Percentiles rank a stretch among this genome's conserved stretches.
Conservation (phyloP, 345 rosid genomes). For the Turritis glabra region DNA sequence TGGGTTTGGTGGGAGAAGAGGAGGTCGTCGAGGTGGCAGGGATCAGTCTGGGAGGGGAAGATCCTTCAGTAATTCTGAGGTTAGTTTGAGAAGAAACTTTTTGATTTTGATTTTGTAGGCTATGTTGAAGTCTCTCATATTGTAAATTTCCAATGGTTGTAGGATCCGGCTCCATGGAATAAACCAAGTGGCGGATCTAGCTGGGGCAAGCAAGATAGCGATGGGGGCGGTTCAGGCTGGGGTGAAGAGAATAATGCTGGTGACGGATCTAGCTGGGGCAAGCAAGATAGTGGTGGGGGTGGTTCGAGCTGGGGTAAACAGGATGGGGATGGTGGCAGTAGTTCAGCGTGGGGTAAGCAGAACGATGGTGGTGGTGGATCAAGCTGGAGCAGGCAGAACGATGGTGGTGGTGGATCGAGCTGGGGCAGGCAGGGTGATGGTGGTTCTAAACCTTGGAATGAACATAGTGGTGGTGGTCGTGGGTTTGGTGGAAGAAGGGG, state of each 20-base stretch:
- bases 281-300: background rate
- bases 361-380: slow-evolving; percentile 37
- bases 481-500: slow-evolving; percentile 40
- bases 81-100: slow-evolving; percentile 6
- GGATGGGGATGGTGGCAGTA: slow-evolving; percentile 17
- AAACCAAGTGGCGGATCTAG: slow-evolving; percentile 33
- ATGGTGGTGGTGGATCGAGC: slow-evolving; percentile 20
- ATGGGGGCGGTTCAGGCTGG: slow-evolving; percentile 25
- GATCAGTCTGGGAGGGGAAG: slow-evolving; percentile 44
- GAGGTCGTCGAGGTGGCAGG: slow-evolving; percentile 41
- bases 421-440: slow-evolving; percentile 29
- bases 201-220: background rate
- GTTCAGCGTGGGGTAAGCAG: slow-evolving; percentile 38
- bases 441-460: slow-evolving; percentile 19
- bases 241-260: slow-evolving; percentile 14
- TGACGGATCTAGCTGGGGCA: background rate
- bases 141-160: slow-evolving; percentile 14
- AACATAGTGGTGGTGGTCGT: slow-evolving; percentile 41
- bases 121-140: slow-evolving; percentile 6
- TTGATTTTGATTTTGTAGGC: background rate
- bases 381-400: slow-evolving; percentile 23
- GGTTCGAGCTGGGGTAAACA: slow-evolving; percentile 15
- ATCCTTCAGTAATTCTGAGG: slow-evolving; percentile 35
- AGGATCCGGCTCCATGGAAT: slow-evolving; percentile 38
- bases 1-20: slow-evolving; percentile 40